A percentile compares a stretch with the other conserved stretches of the same genome.
Evolutionary conservation across 441 rosid species (phyloP).

Genomic region (Croton laevigatus): DNA sequence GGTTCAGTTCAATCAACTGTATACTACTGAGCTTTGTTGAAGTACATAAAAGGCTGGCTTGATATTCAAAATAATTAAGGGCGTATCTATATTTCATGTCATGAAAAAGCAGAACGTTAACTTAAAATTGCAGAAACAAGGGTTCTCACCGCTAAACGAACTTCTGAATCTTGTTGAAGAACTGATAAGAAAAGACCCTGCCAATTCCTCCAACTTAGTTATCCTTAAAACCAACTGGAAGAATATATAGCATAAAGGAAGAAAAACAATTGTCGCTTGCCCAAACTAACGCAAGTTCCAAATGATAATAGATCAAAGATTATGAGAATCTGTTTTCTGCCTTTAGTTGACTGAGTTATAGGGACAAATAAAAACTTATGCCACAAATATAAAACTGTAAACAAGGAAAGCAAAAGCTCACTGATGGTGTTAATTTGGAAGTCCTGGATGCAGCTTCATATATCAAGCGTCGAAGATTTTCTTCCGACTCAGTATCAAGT

Average conservation of each 20-base stretch:
- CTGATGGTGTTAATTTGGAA: conserved; percentile 78
- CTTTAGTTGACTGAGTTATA: not conserved
- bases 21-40: not conserved
- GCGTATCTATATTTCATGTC: not conserved
- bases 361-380: not conserved
- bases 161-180: conserved; percentile 78
- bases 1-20: too few species aligned
- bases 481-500: conserved; percentile 66
- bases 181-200: conserved; percentile 75
- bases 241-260: not conserved
- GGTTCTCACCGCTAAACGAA: conserved; percentile 64
- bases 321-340: not conserved
- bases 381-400: not conserved
- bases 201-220: conserved; percentile 24
- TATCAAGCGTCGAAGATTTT: conserved; percentile 54
- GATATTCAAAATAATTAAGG: not conserved
- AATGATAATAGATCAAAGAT: not conserved
- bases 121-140: conserved; percentile 17
- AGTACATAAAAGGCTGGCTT: not conserved
- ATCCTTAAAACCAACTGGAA: conserved; percentile 4
- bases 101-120: not conserved
- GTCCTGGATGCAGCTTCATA: conserved; percentile 76
- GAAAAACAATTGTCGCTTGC: not conserved
- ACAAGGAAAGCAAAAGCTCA: conserved; percentile 29
- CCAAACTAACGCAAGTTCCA: not conserved